Base-by-base conservation (phyloP, 2,329 filamentous ascomycete genomes). In the Fusarium sulawesiense region DNA sequence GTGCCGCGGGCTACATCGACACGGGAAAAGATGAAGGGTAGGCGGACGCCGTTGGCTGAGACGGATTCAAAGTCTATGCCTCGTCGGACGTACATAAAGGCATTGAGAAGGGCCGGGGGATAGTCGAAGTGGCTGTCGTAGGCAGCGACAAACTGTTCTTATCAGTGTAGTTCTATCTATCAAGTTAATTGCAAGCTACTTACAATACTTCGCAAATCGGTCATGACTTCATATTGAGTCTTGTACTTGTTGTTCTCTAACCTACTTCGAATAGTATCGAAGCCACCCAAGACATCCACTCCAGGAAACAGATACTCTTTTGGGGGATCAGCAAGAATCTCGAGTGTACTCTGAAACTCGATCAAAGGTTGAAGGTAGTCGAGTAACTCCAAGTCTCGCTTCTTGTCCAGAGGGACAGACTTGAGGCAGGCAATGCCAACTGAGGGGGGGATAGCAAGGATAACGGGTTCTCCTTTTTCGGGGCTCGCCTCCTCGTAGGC, bases 121-220 rank as follows among this genome's bases (percentile, higher is more conserved):
- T 75, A 75, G 51, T 72, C 64, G 56, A 75, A 75, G 55, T 75
- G 73, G 2, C 67, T 63, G 23, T 75, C 73, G 18, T 74, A 65
- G 10, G 72, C 63, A 11, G 73, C 64, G 3, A 51, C 60, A 21
- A 68, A 75, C 73, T 75, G 30, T 7, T 3, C 12, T 16, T 27
- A 30, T 70, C 9, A 34, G 32, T 10, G 16, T 4, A 32, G 30
- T 32, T 14, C 7, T 32, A 16, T 32, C 30, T 32, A 7, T 13
- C 12, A 9, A 32, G 30, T 32, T 9, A 8, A 16, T 14, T 16
- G 14, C 16, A 2, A 9, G 30, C 8, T 34, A 2, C 32, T 34
- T 34, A 75, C 73, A 64, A 75, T 45, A 18, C 67, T 74, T 53
- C 70, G 57, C 12, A 75, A 37, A 8, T 72, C 73, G 12, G 49